These are phyloP conservation scores for Lachnellula suecica DNA, from an alignment of 2,329 filamentous ascomycete species.

Conservation along the genomic window DNA sequence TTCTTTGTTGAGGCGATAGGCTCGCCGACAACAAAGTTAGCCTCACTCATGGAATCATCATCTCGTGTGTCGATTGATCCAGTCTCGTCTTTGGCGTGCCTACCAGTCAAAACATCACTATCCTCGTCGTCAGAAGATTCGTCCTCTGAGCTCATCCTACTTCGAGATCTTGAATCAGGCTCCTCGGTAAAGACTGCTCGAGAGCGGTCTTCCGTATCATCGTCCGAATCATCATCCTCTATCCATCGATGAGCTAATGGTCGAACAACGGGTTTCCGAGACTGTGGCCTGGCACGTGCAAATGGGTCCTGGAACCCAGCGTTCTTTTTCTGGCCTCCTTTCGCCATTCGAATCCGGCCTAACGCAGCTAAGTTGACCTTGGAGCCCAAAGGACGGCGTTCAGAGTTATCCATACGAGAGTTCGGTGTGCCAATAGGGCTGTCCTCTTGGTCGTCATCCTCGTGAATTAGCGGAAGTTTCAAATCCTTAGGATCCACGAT, in stretches of 20 bases:
- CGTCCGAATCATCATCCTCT: constrained; percentile 83
- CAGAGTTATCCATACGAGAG: constrained; percentile 58
- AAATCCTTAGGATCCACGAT: constrained; percentile 67
- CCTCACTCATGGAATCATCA: constrained; percentile 70
- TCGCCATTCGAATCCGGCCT: constrained; percentile 73
- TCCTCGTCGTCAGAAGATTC: constrained; percentile 37
- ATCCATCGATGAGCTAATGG: constrained; percentile 80
- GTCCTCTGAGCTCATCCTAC: constrained; percentile 67
- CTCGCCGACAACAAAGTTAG: constrained; percentile 66
- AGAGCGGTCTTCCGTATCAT: constrained; percentile 66
- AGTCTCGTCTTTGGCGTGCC: constrained; percentile 17
- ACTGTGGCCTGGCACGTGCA: constrained; percentile 57
- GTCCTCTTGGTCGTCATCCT: constrained; percentile 58
- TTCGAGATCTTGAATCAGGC: constrained; percentile 77
- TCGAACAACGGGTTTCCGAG: constrained; percentile 63
- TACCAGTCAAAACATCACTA: constrained; percentile 19
- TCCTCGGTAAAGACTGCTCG: constrained; percentile 80
- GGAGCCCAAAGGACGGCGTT: constrained; percentile 49
- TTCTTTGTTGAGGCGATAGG: constrained; percentile 57
- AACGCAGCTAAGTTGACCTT: constrained; percentile 62
- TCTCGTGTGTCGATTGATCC: constrained; percentile 48
- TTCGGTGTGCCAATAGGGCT: constrained; percentile 66
- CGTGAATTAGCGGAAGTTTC: constrained; percentile 53
- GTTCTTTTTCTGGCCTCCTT: constrained; percentile 56
- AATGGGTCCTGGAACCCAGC: constrained; percentile 67